A percentile compares a stretch with the other conserved stretches of the same genome.
phyloP scores from a whole-genome alignment of 768 basidiomycete genomes.

The Asterophora parasitica region DNA sequence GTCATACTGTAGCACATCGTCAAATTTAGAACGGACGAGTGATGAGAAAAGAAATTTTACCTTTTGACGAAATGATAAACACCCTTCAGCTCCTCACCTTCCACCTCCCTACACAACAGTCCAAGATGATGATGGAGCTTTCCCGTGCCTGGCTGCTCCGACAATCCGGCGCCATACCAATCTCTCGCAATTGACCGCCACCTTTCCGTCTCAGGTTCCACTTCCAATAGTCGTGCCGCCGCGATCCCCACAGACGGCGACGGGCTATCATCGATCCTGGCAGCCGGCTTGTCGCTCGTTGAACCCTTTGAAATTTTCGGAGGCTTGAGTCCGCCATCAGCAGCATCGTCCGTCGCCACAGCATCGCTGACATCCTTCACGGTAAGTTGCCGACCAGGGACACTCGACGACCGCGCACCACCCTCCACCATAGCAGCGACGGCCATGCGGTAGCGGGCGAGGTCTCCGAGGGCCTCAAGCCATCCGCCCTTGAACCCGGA shows the following conservation, averaged over 20 bases:
- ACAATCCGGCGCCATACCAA: constrained; percentile 88
- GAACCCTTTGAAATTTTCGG: constrained; percentile 21
- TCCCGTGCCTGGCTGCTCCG: constrained; percentile 89
- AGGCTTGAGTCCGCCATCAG: constrained; percentile 7
- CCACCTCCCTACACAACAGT: constrained; percentile 76
- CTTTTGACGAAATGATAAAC: constrained; percentile 96
- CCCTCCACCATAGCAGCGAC: constrained; percentile 82
- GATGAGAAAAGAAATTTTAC: constrained; percentile 38
- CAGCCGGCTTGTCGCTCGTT: constrained; percentile 44
- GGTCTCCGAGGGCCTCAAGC: constrained; percentile 96
- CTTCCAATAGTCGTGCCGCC: constrained; percentile 75
- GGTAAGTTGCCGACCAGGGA: constrained; percentile 41
- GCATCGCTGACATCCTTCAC: constrained; percentile 51
- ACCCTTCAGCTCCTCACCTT: constrained; percentile 75
- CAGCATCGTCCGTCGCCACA: constrained; percentile 22
- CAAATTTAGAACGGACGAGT: neutral
- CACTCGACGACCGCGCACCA: constrained; percentile 26
- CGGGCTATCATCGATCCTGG: constrained; percentile 59
- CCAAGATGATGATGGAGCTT: constrained; percentile 94
- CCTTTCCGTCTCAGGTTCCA: constrained; percentile 87
- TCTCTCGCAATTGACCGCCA: constrained; percentile 88
- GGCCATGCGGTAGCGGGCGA: constrained; percentile 92
- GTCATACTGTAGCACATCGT: constrained; percentile 61
- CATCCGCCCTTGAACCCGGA: constrained; percentile 72
- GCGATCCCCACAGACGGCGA: constrained; percentile 80